phyloP scores from a whole-genome alignment of 257 asterid species.

The Parsonsia alboflavescens region DNA sequence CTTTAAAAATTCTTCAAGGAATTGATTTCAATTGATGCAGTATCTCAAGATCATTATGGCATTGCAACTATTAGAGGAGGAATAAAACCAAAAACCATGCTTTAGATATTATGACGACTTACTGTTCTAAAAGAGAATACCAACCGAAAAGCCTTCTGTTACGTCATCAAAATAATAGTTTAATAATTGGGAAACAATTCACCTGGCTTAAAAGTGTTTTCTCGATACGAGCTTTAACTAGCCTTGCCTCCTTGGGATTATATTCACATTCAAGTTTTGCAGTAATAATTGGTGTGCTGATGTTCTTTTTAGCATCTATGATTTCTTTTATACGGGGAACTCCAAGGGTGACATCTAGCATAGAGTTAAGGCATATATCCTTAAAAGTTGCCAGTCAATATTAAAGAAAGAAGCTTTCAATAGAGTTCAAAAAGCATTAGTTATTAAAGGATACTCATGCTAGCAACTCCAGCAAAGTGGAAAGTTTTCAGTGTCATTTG shows the following conservation, averaged over 20 bases:
- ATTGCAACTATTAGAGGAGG: background rate
- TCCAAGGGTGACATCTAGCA: slow-evolving; percentile 92
- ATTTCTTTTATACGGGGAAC: slow-evolving; percentile 92
- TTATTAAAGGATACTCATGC: slow-evolving; percentile 92
- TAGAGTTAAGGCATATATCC: slow-evolving; percentile 39
- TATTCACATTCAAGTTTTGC: slow-evolving; percentile 45
- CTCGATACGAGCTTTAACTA: slow-evolving; percentile 78
- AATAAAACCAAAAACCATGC: background rate
- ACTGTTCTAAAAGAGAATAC: background rate
- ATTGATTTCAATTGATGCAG: background rate
- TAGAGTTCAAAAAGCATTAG: slow-evolving; percentile 16
- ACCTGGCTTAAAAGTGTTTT: slow-evolving; percentile 88
- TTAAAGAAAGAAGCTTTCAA: slow-evolving; percentile 15
- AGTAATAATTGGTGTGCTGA: slow-evolving; percentile 83
- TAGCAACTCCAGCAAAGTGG: slow-evolving; percentile 99
- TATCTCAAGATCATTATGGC: background rate
- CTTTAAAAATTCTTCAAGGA: no score
- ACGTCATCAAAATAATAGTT: background rate
- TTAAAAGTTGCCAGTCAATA: slow-evolving; percentile 16
- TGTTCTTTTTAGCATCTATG: slow-evolving; percentile 72
- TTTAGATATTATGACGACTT: background rate
- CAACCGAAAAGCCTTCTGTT: background rate
- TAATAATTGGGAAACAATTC: slow-evolving; percentile 1
- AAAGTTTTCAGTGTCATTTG: slow-evolving; percentile 98
- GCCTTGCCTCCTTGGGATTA: slow-evolving; percentile 43